Evolutionary conservation across 2,329 filamentous ascomycete species (phyloP).

Genomic region (Pseudogymnoascus sp.): DNA sequence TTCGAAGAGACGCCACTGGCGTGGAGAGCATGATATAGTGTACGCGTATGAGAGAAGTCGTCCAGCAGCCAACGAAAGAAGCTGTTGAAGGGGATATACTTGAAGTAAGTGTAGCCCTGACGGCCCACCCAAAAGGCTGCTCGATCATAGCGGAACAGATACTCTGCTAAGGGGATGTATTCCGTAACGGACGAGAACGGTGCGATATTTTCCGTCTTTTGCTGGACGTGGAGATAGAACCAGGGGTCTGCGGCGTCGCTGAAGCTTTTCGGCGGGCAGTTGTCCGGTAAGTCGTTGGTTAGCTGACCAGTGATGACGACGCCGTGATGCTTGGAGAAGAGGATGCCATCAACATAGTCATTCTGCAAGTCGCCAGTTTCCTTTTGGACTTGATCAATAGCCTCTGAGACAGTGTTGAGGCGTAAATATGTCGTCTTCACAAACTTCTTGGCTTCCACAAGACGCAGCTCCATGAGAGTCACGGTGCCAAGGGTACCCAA

Average conservation of each 20-base stretch:
- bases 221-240: conserved; percentile 49
- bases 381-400: conserved; percentile 33
- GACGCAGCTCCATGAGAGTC: conserved; percentile 49
- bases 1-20: conserved; percentile 41
- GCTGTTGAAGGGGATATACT: conserved; percentile 47
- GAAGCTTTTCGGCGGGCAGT: conserved; percentile 22
- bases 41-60: conserved; percentile 50
- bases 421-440: conserved; percentile 49
- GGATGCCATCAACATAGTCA: conserved; percentile 55
- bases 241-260: conserved; percentile 39
- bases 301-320: conserved; percentile 47
- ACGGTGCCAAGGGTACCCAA: conserved; percentile 54
- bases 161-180: conserved; percentile 36
- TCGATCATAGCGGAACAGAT: conserved; percentile 48
- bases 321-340: conserved; percentile 37
- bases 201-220: conserved; percentile 22
- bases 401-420: conserved; percentile 33
- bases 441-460: conserved; percentile 43
- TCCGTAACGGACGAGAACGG: conserved; percentile 22
- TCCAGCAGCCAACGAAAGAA: conserved; percentile 51
- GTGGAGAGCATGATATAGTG: conserved; percentile 54
- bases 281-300: conserved; percentile 27
- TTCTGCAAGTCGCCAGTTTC: conserved; percentile 1
- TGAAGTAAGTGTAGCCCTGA: conserved; percentile 55
- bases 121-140: conserved; percentile 34